Base-by-base conservation (phyloP, 2,329 filamentous ascomycete species). In the Cladophialophora immunda region DNA sequence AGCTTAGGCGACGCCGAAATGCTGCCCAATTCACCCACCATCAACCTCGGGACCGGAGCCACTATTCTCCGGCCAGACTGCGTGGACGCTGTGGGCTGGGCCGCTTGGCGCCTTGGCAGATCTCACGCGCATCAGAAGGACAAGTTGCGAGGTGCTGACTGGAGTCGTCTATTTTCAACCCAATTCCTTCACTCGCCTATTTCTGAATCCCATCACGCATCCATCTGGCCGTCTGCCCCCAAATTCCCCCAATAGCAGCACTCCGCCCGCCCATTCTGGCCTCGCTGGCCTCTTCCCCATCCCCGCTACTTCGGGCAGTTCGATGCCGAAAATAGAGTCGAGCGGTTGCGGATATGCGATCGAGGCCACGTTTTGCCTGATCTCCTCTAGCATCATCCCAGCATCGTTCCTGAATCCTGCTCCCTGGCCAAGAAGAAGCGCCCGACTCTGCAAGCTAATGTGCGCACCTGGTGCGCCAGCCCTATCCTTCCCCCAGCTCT, bases 311-410 rank as follows among this genome's bases (percentile, higher is more conserved):
- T 38, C 60, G 55, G 65, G 60, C 45, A 55, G 15, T 30, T 50
- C 45, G 53, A 52, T 52, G 60, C 65, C 62, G 65, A 63, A 63
- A 63, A 63, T 67, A 67, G 65, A 67, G 54, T 36, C 36, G 41
- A 56, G 64, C 58, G 64, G 38, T 45, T 66, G 36, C 58, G 54
- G 54, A 47, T 55, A 50, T 62, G 58, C 58, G 45, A 58, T 62
- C 32, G 30, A 58, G 64, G 36, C 54, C 64, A 45, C 32, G 38
- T 58, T 52, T 34, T 55, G 58, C 58, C 57, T 52, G 47, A 61
- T 41, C 64, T 61, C 30, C 57, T 61, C 29, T 36, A 19, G 19
- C 53, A 54, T 41, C n/a, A 47, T 27, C 62, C 62, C 19, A 22
- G 15, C 13, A 34, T n/a, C 47, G 60, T 55, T 47, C 59, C 59